Base-by-base conservation (phyloP, 805 yeast genomes). In the Kluyveromyces lactis region DNA sequence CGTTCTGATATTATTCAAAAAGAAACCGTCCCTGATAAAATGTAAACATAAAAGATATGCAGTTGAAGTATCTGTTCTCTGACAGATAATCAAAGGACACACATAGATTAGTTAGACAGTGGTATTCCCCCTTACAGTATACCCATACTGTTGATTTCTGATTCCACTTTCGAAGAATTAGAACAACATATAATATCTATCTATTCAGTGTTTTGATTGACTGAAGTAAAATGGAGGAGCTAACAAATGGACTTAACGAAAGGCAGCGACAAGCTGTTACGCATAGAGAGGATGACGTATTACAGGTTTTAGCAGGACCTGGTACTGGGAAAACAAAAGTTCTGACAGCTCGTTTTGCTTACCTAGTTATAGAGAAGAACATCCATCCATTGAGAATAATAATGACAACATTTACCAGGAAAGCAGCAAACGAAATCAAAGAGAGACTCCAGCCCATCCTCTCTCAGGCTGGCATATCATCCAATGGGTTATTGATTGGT, bases 321-420 rank as follows among this genome's bases (percentile, higher is more conserved):
- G 83, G 83, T 1, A 77, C 83, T 0, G 81, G 81, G 4, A 90
- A 90, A 58, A 90, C 98, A 2, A 79, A 78, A 55, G 90, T 92
- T 1, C 59, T 90, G 21, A 79, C 86, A 0, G 71, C 86, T 1
- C 67, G 96, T 33, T 92, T 89, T 8, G 87, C 89, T 0, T 73
- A 78, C 51, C 63, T 89, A 19, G 48, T 89, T 6, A 43, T 73
- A 3, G 58, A 70, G 9, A 67, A 72, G 26, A 60, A 68, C 1
- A 58, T 84, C 1, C 64, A 67, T 1, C 89, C 97, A 0, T 64
- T 68, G 26, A 62, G 71, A 34, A 71, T 92, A 15, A 72, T 90
- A 1, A 92, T 89, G 16, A 86, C 96, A 5, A 89, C 97, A 0
- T 90, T 90, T 64, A 90, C 97, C 11, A 85, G 85, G 51, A 85